Percentiles rank a stretch among this genome's conserved stretches.
Conservation (phyloP, 2,329 filamentous ascomycete species). For the Macrophomina tecta region DNA sequence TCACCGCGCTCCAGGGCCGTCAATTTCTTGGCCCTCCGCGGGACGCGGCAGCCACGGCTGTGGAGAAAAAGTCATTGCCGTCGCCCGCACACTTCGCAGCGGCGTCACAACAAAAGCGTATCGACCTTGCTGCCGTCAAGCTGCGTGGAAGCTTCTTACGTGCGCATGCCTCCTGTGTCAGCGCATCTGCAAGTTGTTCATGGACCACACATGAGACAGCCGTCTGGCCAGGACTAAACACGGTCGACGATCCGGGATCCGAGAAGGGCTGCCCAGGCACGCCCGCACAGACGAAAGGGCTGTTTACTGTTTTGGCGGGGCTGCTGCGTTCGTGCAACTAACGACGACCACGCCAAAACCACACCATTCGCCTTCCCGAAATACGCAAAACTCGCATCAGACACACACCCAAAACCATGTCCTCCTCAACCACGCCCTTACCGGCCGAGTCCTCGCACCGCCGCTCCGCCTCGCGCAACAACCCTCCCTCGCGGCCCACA, state of each 20-base stretch:
- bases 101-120: neutral
- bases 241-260: conserved; percentile 9
- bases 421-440: conserved; percentile 33
- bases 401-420: conserved; percentile 27
- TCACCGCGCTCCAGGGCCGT: neutral
- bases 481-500: conserved; percentile 74
- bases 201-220: neutral
- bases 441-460: conserved; percentile 7
- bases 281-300: neutral
- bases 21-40: conserved; percentile 7
- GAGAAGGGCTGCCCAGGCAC: conserved; percentile 1
- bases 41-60: neutral
- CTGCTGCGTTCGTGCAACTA: neutral
- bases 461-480: conserved; percentile 66
- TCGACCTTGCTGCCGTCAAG: neutral
- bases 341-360: neutral
- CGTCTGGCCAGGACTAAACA: neutral
- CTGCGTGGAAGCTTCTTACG: neutral
- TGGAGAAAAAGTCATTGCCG: conserved; percentile 8
- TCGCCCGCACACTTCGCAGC: neutral
- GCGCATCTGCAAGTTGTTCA: neutral
- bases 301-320: conserved; percentile 7
- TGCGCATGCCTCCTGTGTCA: neutral
- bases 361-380: neutral
- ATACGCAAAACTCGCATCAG: neutral